Conservation (phyloP, 192 early-diverging fungal species). For the Anaeromyces robustus region DNA sequence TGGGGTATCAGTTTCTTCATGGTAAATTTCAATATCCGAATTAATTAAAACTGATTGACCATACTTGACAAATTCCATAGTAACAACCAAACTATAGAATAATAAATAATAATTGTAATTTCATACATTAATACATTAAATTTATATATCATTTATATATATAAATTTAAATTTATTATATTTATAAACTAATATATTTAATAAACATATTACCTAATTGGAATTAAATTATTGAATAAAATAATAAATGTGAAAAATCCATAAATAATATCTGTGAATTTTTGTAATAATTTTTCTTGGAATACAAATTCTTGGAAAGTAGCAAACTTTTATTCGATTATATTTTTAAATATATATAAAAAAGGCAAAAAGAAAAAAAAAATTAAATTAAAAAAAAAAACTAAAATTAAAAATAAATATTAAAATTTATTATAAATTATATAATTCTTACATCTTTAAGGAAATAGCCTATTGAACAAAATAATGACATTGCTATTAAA, state of each 20-base stretch:
- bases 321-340: not conserved
- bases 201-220: constrained; percentile 48
- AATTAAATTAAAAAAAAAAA: no score
- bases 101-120: no score
- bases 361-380: not conserved
- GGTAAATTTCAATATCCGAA: constrained; percentile 89
- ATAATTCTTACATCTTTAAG: not conserved
- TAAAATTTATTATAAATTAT: no score
- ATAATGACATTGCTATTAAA: constrained; percentile 64
- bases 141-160: no score
- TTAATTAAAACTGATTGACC: constrained; percentile 77
- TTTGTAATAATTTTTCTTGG: not conserved
- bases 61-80: constrained; percentile 97
- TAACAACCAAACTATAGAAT: constrained; percentile 82
- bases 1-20: constrained; percentile 81
- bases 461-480: constrained; percentile 70
- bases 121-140: no score
- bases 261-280: not conserved
- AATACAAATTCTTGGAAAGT: not conserved
- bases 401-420: no score
- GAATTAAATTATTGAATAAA: constrained; percentile 98
- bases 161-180: no score
- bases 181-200: constrained; percentile 1
- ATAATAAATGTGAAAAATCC: constrained; percentile 76
- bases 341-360: no score